Percentiles rank a stretch among this genome's conserved stretches.
Evolutionary conservation across 2,329 filamentous ascomycete species (phyloP).

Genomic region (Xylaria hypoxylon): DNA sequence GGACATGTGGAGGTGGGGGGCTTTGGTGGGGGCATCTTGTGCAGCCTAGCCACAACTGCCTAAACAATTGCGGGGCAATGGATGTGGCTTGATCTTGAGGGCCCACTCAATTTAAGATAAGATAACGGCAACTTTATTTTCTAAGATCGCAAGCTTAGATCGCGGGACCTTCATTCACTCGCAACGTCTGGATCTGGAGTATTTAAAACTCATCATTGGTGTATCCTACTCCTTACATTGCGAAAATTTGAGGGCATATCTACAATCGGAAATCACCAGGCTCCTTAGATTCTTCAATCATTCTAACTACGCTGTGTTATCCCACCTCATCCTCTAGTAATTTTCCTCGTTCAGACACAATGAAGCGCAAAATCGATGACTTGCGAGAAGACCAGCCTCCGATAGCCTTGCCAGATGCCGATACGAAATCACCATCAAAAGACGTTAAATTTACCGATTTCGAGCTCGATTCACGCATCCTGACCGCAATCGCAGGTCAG

Average conservation of each 20-base stretch:
- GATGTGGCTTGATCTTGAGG: background rate
- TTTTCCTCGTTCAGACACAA: constrained; percentile 42
- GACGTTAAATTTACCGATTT: constrained; percentile 77
- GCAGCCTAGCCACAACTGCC: background rate
- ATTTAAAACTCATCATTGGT: background rate
- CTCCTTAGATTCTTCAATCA: background rate
- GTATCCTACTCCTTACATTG: background rate
- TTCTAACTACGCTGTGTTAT: background rate
- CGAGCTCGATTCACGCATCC: constrained; percentile 83
- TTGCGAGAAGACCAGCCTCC: constrained; percentile 57
- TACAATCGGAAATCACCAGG: background rate
- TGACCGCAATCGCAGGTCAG: constrained; percentile 87
- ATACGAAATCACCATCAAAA: constrained; percentile 25
- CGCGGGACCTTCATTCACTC: background rate
- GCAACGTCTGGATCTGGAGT: background rate
- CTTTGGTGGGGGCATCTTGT: background rate
- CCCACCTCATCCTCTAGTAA: background rate
- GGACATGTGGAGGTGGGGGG: too few relatives aligned
- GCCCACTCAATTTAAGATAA: constrained; percentile 23
- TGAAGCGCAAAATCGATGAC: constrained; percentile 73
- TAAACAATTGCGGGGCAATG: background rate
- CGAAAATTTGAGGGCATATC: too few relatives aligned
- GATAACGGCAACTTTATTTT: constrained; percentile 26
- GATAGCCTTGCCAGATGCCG: constrained; percentile 44
- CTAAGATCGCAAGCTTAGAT: background rate